A percentile compares a stretch with the other conserved stretches of the same genome.
Conservation (phyloP, 179 eudicot species). For the Carnegiea gigantea region DNA sequence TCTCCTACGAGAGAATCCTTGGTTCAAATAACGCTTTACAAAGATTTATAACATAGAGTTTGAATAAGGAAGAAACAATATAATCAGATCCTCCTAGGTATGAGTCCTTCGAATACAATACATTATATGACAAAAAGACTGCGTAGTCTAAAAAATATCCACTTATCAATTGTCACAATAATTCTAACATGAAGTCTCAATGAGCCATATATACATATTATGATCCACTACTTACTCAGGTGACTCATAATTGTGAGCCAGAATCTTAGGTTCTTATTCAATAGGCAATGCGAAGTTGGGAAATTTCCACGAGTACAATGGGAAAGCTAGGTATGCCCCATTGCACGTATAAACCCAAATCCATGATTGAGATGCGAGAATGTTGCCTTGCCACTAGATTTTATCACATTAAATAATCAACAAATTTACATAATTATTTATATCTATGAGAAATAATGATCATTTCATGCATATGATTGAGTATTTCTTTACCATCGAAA, state of each 20-base stretch:
- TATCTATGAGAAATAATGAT: too few relatives aligned
- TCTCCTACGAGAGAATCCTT: too few relatives aligned
- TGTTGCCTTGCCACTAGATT: slow-evolving; percentile 6
- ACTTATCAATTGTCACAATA: neutral
- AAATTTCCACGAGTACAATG: neutral
- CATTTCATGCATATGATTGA: too few relatives aligned
- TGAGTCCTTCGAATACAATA: too few relatives aligned
- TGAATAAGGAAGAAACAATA: too few relatives aligned
- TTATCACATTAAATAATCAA: neutral
- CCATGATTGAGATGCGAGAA: neutral
- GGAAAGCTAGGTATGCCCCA: neutral
- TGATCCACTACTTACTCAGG: neutral
- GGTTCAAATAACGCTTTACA: too few relatives aligned
- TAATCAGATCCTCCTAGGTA: too few relatives aligned
- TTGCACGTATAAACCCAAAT: neutral
- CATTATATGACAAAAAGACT: too few relatives aligned
- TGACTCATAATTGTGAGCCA: neutral
- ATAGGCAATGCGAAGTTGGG: neutral
- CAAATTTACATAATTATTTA: too few relatives aligned
- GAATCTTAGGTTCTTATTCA: neutral
- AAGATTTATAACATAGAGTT: too few relatives aligned
- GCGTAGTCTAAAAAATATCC: too few relatives aligned
- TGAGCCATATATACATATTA: neutral
- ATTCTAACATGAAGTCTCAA: neutral
- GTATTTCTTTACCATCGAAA: too few relatives aligned